Percentiles rank a stretch among this genome's conserved stretches.
Conservation (phyloP, 2,329 filamentous ascomycete species). For the Alternaria longipes region DNA sequence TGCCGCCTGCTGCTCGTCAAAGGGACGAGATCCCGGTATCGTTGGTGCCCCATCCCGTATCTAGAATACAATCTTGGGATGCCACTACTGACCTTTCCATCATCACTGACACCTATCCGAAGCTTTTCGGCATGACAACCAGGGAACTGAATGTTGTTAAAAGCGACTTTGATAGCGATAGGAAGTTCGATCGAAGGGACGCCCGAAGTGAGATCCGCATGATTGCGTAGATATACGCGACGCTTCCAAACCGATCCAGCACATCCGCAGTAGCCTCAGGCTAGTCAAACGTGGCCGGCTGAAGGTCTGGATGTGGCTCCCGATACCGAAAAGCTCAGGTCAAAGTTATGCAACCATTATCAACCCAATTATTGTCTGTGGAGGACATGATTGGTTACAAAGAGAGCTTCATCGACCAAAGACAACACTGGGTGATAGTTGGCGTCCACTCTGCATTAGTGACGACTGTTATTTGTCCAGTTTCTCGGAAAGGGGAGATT, state of each 20-base stretch:
- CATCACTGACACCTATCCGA: background rate
- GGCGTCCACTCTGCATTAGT: conserved; percentile 34
- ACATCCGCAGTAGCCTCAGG: conserved; percentile 18
- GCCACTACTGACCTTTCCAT: background rate
- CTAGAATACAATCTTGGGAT: background rate
- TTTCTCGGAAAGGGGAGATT: conserved; percentile 27
- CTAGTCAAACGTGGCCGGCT: conserved; percentile 17
- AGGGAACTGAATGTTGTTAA: background rate
- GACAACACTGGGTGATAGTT: conserved; percentile 19
- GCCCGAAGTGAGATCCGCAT: conserved; percentile 4
- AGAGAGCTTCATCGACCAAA: conserved; percentile 21
- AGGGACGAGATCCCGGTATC: conserved; percentile 3
- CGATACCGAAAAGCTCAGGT: conserved; percentile 19
- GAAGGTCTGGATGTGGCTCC: conserved; percentile 22
- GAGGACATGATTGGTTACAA: conserved; percentile 22
- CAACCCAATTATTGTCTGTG: conserved; percentile 19
- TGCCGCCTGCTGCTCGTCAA: conserved; percentile 1
- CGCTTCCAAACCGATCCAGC: conserved; percentile 18
- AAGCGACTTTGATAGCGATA: background rate
- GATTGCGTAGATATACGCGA: conserved; percentile 14
- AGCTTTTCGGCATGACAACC: background rate
- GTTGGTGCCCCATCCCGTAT: background rate
- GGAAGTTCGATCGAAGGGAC: background rate
- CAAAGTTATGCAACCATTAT: conserved; percentile 21
- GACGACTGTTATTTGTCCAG: conserved; percentile 26